Percentiles rank a stretch among this genome's conserved stretches.
Conservation (phyloP, 805 yeast species). For the Ogataea chonburiensis region DNA sequence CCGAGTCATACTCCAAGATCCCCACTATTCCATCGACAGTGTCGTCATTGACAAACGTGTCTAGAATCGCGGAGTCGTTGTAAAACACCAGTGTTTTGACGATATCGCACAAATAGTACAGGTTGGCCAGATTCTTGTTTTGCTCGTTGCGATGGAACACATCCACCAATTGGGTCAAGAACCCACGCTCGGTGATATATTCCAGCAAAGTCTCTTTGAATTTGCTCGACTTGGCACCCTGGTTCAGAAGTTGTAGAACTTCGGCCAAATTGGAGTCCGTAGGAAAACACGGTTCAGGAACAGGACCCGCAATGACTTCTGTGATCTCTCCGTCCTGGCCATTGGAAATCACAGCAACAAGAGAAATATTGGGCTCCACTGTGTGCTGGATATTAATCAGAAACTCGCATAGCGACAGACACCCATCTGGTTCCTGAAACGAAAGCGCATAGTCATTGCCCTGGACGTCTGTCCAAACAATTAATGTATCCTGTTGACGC, state of each 20-base stretch:
- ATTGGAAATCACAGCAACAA: slow-evolving; percentile 63
- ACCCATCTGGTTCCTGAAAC: slow-evolving; percentile 90
- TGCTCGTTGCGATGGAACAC: slow-evolving; percentile 59
- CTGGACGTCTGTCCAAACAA: slow-evolving; percentile 84
- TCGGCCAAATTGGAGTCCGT: slow-evolving; percentile 48
- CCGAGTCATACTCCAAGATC: slow-evolving; percentile 86
- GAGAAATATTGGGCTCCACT: slow-evolving; percentile 61
- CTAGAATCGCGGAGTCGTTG: slow-evolving; percentile 65
- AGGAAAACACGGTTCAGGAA: slow-evolving; percentile 63
- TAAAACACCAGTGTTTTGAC: slow-evolving; percentile 67
- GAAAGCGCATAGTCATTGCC: slow-evolving; percentile 81
- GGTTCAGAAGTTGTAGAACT: slow-evolving; percentile 56
- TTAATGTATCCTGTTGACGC: slow-evolving; percentile 89
- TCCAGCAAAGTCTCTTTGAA: slow-evolving; percentile 60
- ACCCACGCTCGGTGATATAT: slow-evolving; percentile 53
- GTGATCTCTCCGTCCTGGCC: slow-evolving; percentile 53
- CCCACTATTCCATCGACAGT: slow-evolving; percentile 64
- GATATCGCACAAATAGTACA: slow-evolving; percentile 70
- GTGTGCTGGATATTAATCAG: slow-evolving; percentile 64
- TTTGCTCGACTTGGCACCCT: slow-evolving; percentile 59
- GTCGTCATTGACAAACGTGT: slow-evolving; percentile 53
- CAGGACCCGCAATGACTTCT: slow-evolving; percentile 80
- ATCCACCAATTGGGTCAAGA: slow-evolving; percentile 49
- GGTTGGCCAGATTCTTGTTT: slow-evolving; percentile 47
- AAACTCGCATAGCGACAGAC: slow-evolving; percentile 80